These are phyloP conservation scores for Anastatica hierochuntica DNA, from an alignment of 345 rosid genomes.

Conservation along the genomic window DNA sequence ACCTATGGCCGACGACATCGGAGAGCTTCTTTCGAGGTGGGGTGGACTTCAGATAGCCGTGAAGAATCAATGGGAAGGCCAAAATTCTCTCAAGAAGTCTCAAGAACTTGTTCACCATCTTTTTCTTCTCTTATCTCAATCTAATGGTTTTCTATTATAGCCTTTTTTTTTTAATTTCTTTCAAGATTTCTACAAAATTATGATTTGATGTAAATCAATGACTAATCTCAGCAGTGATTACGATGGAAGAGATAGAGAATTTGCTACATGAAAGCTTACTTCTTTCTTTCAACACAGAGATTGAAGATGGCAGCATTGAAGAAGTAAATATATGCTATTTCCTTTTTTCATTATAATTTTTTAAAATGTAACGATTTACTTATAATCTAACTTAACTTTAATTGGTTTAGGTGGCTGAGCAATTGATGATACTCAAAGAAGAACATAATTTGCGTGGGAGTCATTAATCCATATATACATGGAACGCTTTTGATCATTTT, in stretches of 20 bases:
- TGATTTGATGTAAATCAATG: too few relatives aligned
- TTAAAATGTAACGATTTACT: neutral
- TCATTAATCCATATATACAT: neutral
- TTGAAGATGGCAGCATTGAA: conserved; percentile 89
- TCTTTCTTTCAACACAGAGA: conserved; percentile 68
- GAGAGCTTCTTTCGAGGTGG: conserved; percentile 49
- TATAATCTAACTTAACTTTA: neutral
- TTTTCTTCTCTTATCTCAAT: conserved; percentile 40
- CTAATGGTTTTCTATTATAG: conserved; percentile 28
- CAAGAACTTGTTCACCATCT: conserved; percentile 33
- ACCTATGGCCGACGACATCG: conserved; percentile 15
- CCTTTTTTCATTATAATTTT: neutral
- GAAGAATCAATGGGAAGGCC: conserved; percentile 70
- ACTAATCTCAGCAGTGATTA: conserved; percentile 27
- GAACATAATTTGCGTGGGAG: conserved; percentile 15
- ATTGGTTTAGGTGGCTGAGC: conserved; percentile 22
- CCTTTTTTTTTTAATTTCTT: too few relatives aligned
- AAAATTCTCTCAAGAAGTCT: conserved; percentile 41
- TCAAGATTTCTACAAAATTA: too few relatives aligned
- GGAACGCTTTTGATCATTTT: neutral
- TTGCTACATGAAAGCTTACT: conserved; percentile 65
- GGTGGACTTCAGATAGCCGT: conserved; percentile 75
- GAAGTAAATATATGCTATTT: conserved; percentile 29
- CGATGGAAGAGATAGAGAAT: conserved; percentile 60
- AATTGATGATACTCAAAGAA: conserved; percentile 25